Evolutionary conservation across 805 yeast genomes (phyloP), one percentile per base, ranked within the genome.

Genomic region (Yarrowia bubula): DNA sequence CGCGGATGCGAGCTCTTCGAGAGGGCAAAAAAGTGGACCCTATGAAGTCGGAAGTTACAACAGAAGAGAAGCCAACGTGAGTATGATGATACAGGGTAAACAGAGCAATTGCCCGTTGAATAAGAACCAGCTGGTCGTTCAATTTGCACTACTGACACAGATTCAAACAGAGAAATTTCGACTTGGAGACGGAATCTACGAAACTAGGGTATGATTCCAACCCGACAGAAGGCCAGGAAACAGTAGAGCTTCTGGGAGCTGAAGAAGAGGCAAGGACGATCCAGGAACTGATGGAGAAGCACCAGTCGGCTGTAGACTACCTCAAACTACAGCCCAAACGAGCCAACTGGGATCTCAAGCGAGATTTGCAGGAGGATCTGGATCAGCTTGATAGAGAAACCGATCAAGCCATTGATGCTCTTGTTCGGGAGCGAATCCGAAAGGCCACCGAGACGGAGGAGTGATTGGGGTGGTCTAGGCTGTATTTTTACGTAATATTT

Each of bases 311-410:
- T 10, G 50, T 43, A 18, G 67, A 57, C 31, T 35, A 51, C 13
- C 66, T 73, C 11, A 70, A 72, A 17, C 47, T 72, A 37, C 57
- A 67, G 10, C 63, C 65, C 1, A 61, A 61, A 14, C 55, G 65
- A 3, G 65, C 65, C 37, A 61, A 61, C 28, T 61, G 65, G 65
- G 65, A 61, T 48, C 32, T 61, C 39, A 61, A 61, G 38, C 69
- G 75, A 15, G 81, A 78, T 66, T 66, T 84, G 8, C 71, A 75
- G 38, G 76, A 74, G 0, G 76, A 78, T 42, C 58, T 82, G 55
- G 76, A 76, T 11, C 68, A 74, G 4, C 68, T 83, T n/a, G 74
- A 78, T 1, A 73, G 74, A 31, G 71, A 75, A 55, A 84, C 87
- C 0, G 79, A 83, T 48, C 72, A 71, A n/a, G 78, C 77, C 0